A percentile compares a stretch with the other conserved stretches of the same genome.
Evolutionary conservation across 768 basidiomycete species (phyloP).

Genomic region (Boletus huronensis): DNA sequence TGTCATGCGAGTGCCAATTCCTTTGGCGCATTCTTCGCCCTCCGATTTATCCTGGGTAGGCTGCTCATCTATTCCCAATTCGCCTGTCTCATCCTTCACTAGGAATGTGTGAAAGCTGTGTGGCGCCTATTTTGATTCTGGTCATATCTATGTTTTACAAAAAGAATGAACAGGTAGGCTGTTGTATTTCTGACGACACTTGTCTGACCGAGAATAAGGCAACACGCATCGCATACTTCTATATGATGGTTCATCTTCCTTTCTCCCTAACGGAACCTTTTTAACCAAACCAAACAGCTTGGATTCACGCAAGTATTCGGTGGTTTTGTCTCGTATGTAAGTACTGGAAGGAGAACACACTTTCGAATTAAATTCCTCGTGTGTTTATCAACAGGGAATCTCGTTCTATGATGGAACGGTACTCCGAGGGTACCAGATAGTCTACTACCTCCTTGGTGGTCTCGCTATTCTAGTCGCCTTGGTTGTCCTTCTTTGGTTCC

Average conservation of each 20-base stretch:
- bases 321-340: slow-evolving; percentile 37
- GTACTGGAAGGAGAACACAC: neutral
- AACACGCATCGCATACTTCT: neutral
- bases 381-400: slow-evolving; percentile 11
- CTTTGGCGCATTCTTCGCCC: neutral
- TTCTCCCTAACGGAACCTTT: neutral
- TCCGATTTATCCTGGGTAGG: neutral
- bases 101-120: neutral
- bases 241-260: neutral
- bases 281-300: slow-evolving; percentile 4
- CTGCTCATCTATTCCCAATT: neutral
- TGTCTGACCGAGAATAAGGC: neutral
- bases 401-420: slow-evolving; percentile 30
- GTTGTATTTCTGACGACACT: neutral
- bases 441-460: slow-evolving; percentile 35
- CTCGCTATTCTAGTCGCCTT: slow-evolving; percentile 37
- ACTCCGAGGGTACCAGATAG: slow-evolving; percentile 26
- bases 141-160: neutral
- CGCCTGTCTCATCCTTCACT: neutral
- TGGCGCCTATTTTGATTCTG: neutral
- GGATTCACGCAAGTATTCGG: slow-evolving; percentile 33
- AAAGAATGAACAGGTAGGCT: neutral
- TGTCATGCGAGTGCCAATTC: neutral
- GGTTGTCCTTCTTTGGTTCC: neutral
- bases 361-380: neutral